A percentile compares a stretch with the other conserved stretches of the same genome.
Conservation (phyloP, 306 rosid species). For the Hylodesmum podocarpum region DNA sequence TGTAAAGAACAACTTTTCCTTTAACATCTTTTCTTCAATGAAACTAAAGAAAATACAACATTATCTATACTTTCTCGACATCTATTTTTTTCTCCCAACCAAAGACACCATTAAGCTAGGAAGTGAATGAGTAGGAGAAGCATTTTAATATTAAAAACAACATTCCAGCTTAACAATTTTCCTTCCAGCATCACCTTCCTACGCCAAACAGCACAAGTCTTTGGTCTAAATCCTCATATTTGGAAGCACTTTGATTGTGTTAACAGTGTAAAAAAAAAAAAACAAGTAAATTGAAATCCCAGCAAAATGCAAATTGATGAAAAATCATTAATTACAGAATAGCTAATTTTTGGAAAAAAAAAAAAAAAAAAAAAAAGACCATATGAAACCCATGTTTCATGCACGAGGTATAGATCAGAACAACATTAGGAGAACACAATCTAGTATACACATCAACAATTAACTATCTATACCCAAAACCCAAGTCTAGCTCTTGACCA, state of each 20-base stretch:
- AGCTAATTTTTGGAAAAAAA: conserved; percentile 18
- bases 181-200: background rate
- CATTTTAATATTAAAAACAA: background rate
- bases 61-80: background rate
- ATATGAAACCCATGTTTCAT: conserved; percentile 35
- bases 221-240: background rate
- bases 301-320: conserved; percentile 23
- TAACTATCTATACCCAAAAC: conserved; percentile 75
- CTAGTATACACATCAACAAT: conserved; percentile 46
- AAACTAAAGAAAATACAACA: background rate
- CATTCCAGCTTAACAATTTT: background rate
- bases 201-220: background rate
- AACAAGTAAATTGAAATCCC: conserved; percentile 12
- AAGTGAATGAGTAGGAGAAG: background rate
- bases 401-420: conserved; percentile 38
- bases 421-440: conserved; percentile 34
- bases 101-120: background rate
- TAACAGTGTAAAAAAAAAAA: background rate
- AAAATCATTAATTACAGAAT: conserved; percentile 45
- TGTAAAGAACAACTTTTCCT: background rate
- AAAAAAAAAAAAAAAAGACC: conserved; percentile 40
- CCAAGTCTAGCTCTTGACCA: conserved; percentile 84
- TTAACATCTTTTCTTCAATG: background rate
- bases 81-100: background rate
- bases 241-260: background rate